Evolutionary conservation across 2,329 filamentous ascomycete genomes (phyloP), one percentile per base, ranked within the genome.

Genomic region (Aureobasidium namibiae): DNA sequence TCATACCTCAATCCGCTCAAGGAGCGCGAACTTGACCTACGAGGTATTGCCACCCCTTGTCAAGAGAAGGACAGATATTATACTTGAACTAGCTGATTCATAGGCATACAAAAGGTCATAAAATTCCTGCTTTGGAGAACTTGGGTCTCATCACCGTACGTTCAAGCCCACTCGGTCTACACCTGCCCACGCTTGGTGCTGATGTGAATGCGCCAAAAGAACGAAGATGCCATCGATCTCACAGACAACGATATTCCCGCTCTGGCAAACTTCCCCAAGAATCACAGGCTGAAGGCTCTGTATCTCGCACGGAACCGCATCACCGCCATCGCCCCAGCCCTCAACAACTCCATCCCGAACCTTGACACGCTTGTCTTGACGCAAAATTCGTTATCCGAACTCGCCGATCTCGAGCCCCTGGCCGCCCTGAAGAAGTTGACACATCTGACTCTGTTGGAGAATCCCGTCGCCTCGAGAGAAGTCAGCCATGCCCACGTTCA

Each of bases 1-100:
- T 96, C 92, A 74, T 99, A 96, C 82, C 88, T 97, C 77, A 99
- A 97, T 78, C 92, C 92, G 74, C 84, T 99, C 75, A 95, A 94
- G 79, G 94, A 99, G 83, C 90, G 94, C 76, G 94, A 99, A 84
- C 85, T 99, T 75, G 92, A 97, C 81, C 90, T 99, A 70, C 87
- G 94, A 96, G 94, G 94, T 97, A 89, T 85, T 91, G 68, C 64
- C 65, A 60, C 56, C 63, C 64, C 64, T 41, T 29, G 26, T 50
- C 77, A 78, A 84, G 88, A 88, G 95, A 42, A 90, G 90, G 86
- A 82, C 89, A 92, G 91, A 94, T 95, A 85, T 90, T 96, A 89
- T 89, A 91, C 85, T 84, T 85, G 74, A 72, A 69, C 69, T 69
- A 70, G 70, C 69, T 72, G 66, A 72, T 71, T 67, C 67, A 70